Percentiles rank a stretch among this genome's conserved stretches.
These are phyloP conservation scores for Paramecium pentaurelia DNA, from an alignment of 73 alveolate genomes.

Conservation along the genomic window DNA sequence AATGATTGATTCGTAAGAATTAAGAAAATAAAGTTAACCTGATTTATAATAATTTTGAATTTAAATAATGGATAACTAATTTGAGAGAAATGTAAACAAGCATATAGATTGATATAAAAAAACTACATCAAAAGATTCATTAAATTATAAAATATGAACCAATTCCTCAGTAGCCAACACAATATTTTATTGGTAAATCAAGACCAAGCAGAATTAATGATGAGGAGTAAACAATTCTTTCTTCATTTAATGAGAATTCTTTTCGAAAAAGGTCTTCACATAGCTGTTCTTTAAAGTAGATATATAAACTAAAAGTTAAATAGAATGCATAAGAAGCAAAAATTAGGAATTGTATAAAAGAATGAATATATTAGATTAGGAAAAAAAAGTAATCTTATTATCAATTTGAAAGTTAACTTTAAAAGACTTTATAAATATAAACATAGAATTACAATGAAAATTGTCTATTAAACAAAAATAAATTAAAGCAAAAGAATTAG, in stretches of 20 bases:
- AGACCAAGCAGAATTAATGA: neutral
- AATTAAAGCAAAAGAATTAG: neutral
- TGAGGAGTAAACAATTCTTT: neutral
- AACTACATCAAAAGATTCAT: slow-evolving; percentile 14
- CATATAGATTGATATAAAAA: neutral
- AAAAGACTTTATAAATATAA: neutral
- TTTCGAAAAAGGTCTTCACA: neutral
- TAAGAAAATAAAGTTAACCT: neutral
- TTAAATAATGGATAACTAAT: neutral
- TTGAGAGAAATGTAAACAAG: neutral
- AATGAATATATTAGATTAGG: neutral
- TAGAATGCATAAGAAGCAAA: neutral
- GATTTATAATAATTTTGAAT: slow-evolving; percentile 19
- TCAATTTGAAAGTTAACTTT: neutral
- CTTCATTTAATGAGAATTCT: neutral
- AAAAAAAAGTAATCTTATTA: neutral
- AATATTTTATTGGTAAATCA: neutral
- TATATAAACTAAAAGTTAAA: neutral
- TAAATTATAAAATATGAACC: neutral
- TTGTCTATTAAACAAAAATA: neutral
- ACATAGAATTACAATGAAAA: neutral
- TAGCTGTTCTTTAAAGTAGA: neutral
- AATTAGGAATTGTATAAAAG: neutral
- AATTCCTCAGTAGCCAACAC: neutral
- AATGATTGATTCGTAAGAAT: slow-evolving; percentile 2